These are phyloP conservation scores for Atkinsonella hypoxylon DNA, from an alignment of 2,329 filamentous ascomycete genomes.

Conservation along the genomic window DNA sequence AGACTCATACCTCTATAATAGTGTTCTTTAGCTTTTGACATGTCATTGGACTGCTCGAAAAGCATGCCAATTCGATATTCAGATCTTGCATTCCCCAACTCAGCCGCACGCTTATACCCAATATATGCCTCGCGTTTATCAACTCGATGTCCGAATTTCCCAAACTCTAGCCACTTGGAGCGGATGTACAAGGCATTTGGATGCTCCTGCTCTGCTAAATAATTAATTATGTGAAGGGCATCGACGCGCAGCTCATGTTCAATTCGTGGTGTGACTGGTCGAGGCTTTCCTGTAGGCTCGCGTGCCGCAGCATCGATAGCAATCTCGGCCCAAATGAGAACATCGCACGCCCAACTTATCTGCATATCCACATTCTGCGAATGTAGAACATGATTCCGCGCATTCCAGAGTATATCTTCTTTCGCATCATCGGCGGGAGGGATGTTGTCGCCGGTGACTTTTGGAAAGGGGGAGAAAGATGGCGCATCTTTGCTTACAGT, in stretches of 20 bases:
- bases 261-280: conserved; percentile 69
- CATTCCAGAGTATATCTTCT: conserved; percentile 77
- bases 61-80: conserved; percentile 98
- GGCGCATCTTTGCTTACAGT: conserved; percentile 46
- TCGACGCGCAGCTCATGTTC: conserved; percentile 84
- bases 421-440: conserved; percentile 91
- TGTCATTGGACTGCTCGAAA: conserved; percentile 89
- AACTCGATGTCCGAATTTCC: conserved; percentile 79
- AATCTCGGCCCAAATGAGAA: conserved; percentile 78
- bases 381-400: conserved; percentile 71
- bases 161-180: conserved; percentile 96
- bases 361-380: conserved; percentile 96
- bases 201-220: conserved; percentile 82
- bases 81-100: conserved; percentile 74
- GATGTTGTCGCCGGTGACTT: conserved; percentile 74
- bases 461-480: conserved; percentile 85
- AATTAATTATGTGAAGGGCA: conserved; percentile 82
- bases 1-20: conserved; percentile 71
- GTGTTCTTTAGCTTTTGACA: conserved; percentile 79
- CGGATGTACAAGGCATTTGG: conserved; percentile 90
- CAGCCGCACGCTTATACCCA: conserved; percentile 75
- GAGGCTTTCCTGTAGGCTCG: conserved; percentile 37
- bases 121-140: conserved; percentile 93
- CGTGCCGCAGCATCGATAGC: conserved; percentile 65
- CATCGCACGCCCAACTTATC: conserved; percentile 90